Evolutionary conservation across 306 rosid genomes (phyloP), one percentile per base, ranked within the genome.

Genomic region (Lathyrus tuberosus): DNA sequence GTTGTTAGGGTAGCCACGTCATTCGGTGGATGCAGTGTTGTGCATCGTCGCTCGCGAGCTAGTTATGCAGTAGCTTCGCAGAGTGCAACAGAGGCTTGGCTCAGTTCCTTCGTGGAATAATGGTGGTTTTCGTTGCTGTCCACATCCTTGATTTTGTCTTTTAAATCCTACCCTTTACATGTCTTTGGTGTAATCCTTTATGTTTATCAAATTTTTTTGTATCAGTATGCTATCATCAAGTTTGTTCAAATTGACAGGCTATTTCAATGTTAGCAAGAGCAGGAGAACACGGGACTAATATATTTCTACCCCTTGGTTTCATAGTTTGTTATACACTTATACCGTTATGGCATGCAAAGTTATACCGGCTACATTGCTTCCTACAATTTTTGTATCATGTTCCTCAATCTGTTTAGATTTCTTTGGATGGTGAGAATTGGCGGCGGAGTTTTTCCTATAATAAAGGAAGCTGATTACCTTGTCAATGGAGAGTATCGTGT

Each of bases 361-460:
- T 49, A 54, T 64, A 20, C 16, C 60, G 13, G 48, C 52, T 58
- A 33, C 56, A 48, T 8, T 16, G 20, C 67, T 61, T 69, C 5
- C 37, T 2, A 20, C n/a, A 10, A 8, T 54, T 46, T 70, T 11
- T 69, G 64, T 58, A 67, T 40, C 38, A 57, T 49, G 64, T 41
- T 28, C 52, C 18, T 70, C 20, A 31, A 44, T 62, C 46, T 71
- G 71, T 74, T 54, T 66, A 95, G 99, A 72, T 95, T 95, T 85
- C 85, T 95, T 78, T 95, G 97, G 97, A 95, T 95, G 99, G 99
- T 95, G 83, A 89, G 99, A 80, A 95, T 91, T 70, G 97, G 99
- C 18, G 97, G 99, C 4, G 99, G 99, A 10, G 99, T 95, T 69
- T 95, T 87, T 73, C 99, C 99, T 48, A 90, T 95, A 64, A 95